phyloP scores from a whole-genome alignment of 108 stramenopile genomes.

The Discostella stelligeroides region DNA sequence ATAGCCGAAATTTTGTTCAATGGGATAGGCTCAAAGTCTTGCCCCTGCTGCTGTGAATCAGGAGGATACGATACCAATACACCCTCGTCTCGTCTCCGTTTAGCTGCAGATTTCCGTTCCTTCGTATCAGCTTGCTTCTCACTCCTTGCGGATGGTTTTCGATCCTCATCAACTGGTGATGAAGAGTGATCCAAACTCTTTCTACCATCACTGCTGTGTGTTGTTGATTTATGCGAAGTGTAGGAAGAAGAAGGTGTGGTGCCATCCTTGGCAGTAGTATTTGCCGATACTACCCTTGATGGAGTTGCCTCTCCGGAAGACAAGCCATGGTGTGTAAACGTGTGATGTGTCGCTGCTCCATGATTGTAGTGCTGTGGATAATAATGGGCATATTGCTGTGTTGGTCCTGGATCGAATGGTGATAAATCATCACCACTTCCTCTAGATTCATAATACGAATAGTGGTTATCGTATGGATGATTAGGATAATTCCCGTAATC shows the following conservation, averaged over 20 bases:
- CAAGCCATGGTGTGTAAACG: neutral
- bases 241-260: too few species aligned
- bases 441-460: conserved; percentile 25
- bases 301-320: conserved; percentile 1
- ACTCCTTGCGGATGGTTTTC: conserved; percentile 31
- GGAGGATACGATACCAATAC: too few species aligned
- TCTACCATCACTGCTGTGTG: too few species aligned
- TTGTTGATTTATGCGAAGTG: conserved; percentile 1
- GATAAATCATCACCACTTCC: neutral
- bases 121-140: conserved; percentile 4
- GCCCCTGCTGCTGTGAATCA: neutral
- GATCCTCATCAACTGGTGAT: conserved; percentile 49
- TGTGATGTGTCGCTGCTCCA: conserved; percentile 1
- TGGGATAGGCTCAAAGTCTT: conserved; percentile 42
- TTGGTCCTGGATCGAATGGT: neutral
- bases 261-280: conserved; percentile 14
- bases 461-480: conserved; percentile 6
- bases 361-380: conserved; percentile 12
- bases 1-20: conserved; percentile 14
- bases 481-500: conserved; percentile 7
- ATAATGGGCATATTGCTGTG: conserved; percentile 2
- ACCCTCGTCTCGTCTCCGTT: neutral
- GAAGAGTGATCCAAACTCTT: neutral
- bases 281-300: conserved; percentile 16
- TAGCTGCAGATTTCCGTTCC: neutral